Conservation (phyloP, 768 basidiomycete species). For the Stropharia rugosoannulata region DNA sequence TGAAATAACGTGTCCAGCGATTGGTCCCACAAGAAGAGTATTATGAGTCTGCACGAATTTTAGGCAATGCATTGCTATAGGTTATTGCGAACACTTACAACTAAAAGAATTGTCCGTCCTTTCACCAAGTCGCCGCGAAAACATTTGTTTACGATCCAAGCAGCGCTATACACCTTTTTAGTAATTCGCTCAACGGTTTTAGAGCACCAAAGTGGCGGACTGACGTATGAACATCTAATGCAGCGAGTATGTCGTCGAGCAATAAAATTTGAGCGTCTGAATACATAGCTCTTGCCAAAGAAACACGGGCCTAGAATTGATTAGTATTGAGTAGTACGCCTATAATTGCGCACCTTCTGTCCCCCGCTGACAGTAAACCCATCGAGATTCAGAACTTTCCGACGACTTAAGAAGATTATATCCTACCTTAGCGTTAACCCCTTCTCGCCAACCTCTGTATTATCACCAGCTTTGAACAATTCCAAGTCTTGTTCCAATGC, state of each 20-base stretch:
- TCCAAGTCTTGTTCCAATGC: not conserved
- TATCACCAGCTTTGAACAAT: slow-evolving; percentile 2
- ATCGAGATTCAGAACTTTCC: not conserved
- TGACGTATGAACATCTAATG: slow-evolving; percentile 7
- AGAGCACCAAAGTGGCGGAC: not conserved
- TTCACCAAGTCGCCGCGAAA: slow-evolving; percentile 71
- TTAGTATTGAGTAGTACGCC: not conserved
- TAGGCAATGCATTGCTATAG: not conserved
- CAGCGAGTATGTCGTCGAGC: slow-evolving; percentile 5
- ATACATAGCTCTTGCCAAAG: slow-evolving; percentile 5
- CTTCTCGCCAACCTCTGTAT: slow-evolving; percentile 4
- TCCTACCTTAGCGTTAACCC: slow-evolving; percentile 1
- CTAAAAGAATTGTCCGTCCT: slow-evolving; percentile 78
- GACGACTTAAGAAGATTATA: not conserved
- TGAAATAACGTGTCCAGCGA: slow-evolving; percentile 55
- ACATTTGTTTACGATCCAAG: slow-evolving; percentile 76
- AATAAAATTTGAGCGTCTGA: not conserved
- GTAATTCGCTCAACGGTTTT: not conserved
- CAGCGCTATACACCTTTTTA: slow-evolving; percentile 47
- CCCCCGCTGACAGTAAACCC: not conserved
- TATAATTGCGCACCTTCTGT: not conserved
- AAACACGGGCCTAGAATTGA: not conserved
- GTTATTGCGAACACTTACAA: slow-evolving; percentile 37
- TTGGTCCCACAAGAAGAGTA: slow-evolving; percentile 45
- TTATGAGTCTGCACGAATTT: slow-evolving; percentile 34